phyloP scores from a whole-genome alignment of 2,329 filamentous ascomycete species.

The Plenodomus lindquistii region DNA sequence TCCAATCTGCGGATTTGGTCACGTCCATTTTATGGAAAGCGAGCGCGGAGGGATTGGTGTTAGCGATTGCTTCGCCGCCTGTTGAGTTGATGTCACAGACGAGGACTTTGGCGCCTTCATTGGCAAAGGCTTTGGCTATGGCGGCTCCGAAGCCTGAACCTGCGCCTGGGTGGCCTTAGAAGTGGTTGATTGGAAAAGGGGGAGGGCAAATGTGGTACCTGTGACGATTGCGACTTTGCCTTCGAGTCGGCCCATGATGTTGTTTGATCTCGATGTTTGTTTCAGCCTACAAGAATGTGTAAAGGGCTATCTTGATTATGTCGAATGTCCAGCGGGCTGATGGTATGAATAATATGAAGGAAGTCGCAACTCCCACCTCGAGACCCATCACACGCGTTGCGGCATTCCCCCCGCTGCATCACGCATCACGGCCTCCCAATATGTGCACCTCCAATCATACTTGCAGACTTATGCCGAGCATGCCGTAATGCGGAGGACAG shows the following conservation, averaged over 20 bases:
- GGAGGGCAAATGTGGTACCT: constrained; percentile 36
- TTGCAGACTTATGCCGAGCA: not conserved
- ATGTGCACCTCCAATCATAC: constrained; percentile 8
- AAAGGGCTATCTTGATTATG: too few species aligned
- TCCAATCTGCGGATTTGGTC: constrained; percentile 57
- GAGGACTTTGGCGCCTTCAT: constrained; percentile 64
- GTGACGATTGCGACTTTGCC: constrained; percentile 63
- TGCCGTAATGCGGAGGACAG: constrained; percentile 4
- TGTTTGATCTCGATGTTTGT: not conserved
- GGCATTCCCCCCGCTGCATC: not conserved
- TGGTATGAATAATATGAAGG: constrained; percentile 6
- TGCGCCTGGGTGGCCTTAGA: constrained; percentile 48
- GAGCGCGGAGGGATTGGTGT: constrained; percentile 44
- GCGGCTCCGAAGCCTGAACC: constrained; percentile 67
- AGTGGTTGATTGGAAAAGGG: not conserved
- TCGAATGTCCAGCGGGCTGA: constrained; percentile 1
- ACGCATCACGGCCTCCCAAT: not conserved
- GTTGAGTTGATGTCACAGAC: constrained; percentile 64
- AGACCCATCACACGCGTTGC: not conserved
- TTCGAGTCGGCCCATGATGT: constrained; percentile 49
- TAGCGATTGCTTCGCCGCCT: constrained; percentile 55
- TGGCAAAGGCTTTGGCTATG: constrained; percentile 62
- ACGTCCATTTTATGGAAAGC: constrained; percentile 54
- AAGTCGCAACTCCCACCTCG: too few species aligned
- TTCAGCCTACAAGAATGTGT: not conserved